A percentile compares a stretch with the other conserved stretches of the same genome.
Evolutionary conservation across 192 early-diverging fungal species (phyloP).

Genomic region (Chytriomyces sp.): DNA sequence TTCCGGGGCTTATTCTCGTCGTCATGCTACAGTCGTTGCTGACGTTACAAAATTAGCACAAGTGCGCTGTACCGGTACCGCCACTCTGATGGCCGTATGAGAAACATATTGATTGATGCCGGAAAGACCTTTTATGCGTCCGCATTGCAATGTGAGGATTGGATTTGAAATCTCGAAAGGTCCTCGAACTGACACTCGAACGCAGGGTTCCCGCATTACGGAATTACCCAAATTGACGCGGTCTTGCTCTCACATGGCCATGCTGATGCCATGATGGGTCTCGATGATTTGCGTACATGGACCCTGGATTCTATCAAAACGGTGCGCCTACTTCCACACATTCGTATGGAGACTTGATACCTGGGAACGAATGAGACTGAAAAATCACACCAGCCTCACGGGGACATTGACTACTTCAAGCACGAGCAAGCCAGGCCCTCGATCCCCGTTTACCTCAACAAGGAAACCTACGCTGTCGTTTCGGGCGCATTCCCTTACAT

Average conservation of each 20-base stretch:
- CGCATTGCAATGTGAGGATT: conserved; percentile 32
- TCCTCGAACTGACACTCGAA: conserved; percentile 92
- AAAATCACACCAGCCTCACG: no score
- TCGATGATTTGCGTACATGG: conserved; percentile 31
- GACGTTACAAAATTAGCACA: background rate
- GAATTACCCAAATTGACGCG: conserved; percentile 70
- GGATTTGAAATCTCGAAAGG: conserved; percentile 52
- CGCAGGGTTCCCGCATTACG: conserved; percentile 44
- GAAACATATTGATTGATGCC: conserved; percentile 90
- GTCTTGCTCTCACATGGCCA: conserved; percentile 92
- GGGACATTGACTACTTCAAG: background rate
- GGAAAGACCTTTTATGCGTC: conserved; percentile 89
- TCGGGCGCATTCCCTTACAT: conserved; percentile 81
- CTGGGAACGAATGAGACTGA: no score
- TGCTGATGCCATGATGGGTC: conserved; percentile 82
- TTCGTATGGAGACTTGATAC: no score
- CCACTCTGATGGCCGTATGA: conserved; percentile 64
- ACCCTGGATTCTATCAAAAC: conserved; percentile 36
- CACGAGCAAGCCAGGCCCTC: conserved; percentile 5
- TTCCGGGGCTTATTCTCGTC: no score
- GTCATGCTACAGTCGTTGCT: background rate
- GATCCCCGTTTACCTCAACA: conserved; percentile 77
- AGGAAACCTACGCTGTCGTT: conserved; percentile 67
- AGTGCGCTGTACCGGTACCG: conserved; percentile 5
- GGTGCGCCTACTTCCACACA: no score